These are phyloP conservation scores for Colletotrichum sidae DNA, from an alignment of 2,329 filamentous ascomycete species.

Conservation along the genomic window DNA sequence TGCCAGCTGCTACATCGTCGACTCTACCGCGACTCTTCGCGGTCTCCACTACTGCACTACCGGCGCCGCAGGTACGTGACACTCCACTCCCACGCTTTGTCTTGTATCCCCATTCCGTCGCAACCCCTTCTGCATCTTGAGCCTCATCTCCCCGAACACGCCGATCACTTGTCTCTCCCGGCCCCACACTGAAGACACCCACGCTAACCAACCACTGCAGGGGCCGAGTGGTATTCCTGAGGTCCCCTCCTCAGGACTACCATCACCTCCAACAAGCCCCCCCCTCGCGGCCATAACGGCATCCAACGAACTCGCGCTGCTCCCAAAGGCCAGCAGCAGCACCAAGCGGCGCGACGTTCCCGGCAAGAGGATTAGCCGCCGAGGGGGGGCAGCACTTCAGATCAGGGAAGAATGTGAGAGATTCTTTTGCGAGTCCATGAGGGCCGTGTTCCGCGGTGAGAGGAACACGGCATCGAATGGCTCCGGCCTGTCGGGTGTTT, in stretches of 20 bases:
- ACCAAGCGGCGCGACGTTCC: constrained; percentile 52
- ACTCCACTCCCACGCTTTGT: constrained; percentile 7
- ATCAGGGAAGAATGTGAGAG: constrained; percentile 99
- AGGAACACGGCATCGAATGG: constrained; percentile 79
- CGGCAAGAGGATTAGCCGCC: constrained; percentile 59
- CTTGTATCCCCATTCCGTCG: background rate
- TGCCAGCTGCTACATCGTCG: constrained; percentile 91
- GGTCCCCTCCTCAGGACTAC: constrained; percentile 85
- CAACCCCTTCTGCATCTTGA: background rate
- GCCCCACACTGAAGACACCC: background rate
- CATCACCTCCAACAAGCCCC: constrained; percentile 89
- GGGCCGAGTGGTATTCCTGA: constrained; percentile 96
- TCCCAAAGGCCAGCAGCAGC: constrained; percentile 62
- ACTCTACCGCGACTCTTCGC: constrained; percentile 77
- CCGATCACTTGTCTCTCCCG: constrained; percentile 20
- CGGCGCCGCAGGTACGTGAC: constrained; percentile 77
- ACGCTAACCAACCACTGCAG: constrained; percentile 52
- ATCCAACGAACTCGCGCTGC: constrained; percentile 74
- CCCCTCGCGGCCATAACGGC: constrained; percentile 82
- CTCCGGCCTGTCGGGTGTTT: constrained; percentile 89
- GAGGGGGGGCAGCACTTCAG: constrained; percentile 94
- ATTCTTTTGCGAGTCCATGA: constrained; percentile 98
- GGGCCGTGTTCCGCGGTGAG: constrained; percentile 95
- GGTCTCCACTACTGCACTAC: constrained; percentile 97
- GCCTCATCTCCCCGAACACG: constrained; percentile 37